Conservation (phyloP, 768 basidiomycete species). For the Leccinum sublutescens region DNA sequence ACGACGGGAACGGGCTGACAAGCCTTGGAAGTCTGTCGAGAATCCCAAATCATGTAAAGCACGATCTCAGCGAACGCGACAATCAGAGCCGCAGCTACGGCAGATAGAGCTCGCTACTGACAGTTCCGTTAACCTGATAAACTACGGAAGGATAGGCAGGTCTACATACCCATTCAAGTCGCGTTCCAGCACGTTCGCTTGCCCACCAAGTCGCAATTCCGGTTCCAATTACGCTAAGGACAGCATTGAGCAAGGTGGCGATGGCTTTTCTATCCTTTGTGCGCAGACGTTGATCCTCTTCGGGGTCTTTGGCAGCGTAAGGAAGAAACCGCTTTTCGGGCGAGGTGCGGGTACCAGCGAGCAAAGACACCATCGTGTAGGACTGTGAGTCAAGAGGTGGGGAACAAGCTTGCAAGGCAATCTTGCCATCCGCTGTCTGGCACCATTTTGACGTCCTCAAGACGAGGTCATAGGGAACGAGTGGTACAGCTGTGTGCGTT, state of each 20-base stretch:
- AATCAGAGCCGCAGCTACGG: conserved; percentile 57
- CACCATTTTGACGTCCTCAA: conserved; percentile 66
- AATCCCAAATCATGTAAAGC: conserved; percentile 73
- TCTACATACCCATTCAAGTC: conserved; percentile 69
- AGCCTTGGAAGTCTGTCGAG: conserved; percentile 35
- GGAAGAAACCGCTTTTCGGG: conserved; percentile 68
- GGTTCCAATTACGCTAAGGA: conserved; percentile 65
- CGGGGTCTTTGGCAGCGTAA: conserved; percentile 45
- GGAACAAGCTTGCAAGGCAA: conserved; percentile 37
- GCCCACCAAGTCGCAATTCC: conserved; percentile 76
- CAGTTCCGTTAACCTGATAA: conserved; percentile 4
- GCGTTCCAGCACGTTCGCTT: conserved; percentile 60
- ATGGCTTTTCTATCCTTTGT: conserved; percentile 63
- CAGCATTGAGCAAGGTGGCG: conserved; percentile 65
- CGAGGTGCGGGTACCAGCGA: conserved; percentile 77
- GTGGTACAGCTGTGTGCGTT: conserved; percentile 20
- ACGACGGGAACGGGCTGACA: conserved; percentile 7
- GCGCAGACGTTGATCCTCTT: conserved; percentile 45
- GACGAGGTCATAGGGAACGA: conserved; percentile 63
- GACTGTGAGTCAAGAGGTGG: conserved; percentile 49
- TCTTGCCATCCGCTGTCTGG: conserved; percentile 48
- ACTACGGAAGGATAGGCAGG: conserved; percentile 1
- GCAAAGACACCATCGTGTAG: conserved; percentile 70
- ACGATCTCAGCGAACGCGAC: conserved; percentile 70
- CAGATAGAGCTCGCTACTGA: conserved; percentile 56